Conservation (phyloP, 2,329 filamentous ascomycete genomes). For the Drechslerella stenobrocha region DNA sequence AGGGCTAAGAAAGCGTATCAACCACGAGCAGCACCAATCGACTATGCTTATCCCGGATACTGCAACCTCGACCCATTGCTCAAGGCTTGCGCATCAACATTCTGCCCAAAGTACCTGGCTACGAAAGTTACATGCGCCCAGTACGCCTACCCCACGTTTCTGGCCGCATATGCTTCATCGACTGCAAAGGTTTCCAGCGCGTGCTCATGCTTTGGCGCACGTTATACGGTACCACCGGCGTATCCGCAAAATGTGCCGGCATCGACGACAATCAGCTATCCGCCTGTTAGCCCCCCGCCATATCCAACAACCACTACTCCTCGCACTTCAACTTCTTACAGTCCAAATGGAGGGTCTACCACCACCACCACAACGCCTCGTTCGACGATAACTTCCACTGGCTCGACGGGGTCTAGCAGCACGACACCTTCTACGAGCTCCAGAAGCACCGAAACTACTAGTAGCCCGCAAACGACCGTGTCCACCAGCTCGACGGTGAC, state of each 20-base stretch:
- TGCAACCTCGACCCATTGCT: too few species aligned
- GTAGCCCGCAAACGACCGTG: background rate
- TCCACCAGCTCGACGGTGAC: background rate
- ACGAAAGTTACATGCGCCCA: background rate
- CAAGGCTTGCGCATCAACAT: background rate
- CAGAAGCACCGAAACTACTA: background rate
- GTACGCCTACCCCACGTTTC: constrained; percentile 1
- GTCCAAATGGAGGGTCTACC: too few species aligned
- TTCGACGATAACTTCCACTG: too few species aligned
- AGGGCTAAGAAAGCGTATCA: too few species aligned
- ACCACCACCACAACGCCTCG: too few species aligned
- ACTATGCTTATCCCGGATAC: too few species aligned
- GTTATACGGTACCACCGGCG: background rate
- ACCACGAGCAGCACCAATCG: too few species aligned
- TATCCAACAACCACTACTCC: too few species aligned
- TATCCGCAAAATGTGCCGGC: background rate
- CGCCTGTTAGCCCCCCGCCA: too few species aligned
- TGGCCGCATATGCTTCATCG: background rate
- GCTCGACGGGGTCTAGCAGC: too few species aligned
- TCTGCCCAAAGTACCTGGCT: background rate
- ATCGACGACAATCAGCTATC: background rate
- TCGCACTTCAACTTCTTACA: too few species aligned
- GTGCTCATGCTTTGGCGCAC: background rate
- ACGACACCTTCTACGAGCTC: too few species aligned
- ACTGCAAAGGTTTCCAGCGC: background rate